phyloP scores from a whole-genome alignment of 495 filamentous ascomycete species.

The Hyaloscypha variabilis region DNA sequence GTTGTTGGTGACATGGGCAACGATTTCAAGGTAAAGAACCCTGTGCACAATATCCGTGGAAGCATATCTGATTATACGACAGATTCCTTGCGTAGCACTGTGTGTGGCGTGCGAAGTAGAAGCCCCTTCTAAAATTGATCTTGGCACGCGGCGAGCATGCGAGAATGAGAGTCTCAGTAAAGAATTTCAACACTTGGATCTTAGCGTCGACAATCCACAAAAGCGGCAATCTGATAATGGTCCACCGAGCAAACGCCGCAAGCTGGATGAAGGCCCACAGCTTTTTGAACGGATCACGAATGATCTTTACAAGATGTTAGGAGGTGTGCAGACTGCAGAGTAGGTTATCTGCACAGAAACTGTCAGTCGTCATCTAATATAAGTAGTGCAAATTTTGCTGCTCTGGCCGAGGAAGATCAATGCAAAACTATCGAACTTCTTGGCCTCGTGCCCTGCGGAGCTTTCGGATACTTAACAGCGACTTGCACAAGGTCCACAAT shows the following conservation, averaged over 20 bases:
- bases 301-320: constrained; percentile 39
- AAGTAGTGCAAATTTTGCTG: constrained; percentile 15
- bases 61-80: constrained; percentile 5
- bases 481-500: constrained; percentile 26
- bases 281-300: constrained; percentile 36
- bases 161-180: constrained; percentile 14
- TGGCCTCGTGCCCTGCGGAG: constrained; percentile 47
- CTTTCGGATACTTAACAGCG: constrained; percentile 37
- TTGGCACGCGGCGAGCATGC: background rate
- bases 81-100: constrained; percentile 15
- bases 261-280: constrained; percentile 21
- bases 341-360: constrained; percentile 10
- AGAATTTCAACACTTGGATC: constrained; percentile 26
- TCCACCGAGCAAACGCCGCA: constrained; percentile 27
- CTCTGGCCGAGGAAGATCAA: constrained; percentile 29
- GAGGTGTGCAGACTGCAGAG: constrained; percentile 18
- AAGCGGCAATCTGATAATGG: background rate
- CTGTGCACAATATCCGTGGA: background rate
- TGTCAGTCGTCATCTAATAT: constrained; percentile 20
- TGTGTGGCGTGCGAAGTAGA: constrained; percentile 18
- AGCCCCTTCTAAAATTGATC: constrained; percentile 4
- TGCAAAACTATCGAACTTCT: constrained; percentile 40
- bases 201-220: background rate
- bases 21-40: constrained; percentile 31
- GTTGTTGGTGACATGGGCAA: constrained; percentile 11